Percentiles rank a stretch among this genome's conserved stretches.
Evolutionary conservation across 305 asterid species (phyloP).

Genomic region (Vinca major): DNA sequence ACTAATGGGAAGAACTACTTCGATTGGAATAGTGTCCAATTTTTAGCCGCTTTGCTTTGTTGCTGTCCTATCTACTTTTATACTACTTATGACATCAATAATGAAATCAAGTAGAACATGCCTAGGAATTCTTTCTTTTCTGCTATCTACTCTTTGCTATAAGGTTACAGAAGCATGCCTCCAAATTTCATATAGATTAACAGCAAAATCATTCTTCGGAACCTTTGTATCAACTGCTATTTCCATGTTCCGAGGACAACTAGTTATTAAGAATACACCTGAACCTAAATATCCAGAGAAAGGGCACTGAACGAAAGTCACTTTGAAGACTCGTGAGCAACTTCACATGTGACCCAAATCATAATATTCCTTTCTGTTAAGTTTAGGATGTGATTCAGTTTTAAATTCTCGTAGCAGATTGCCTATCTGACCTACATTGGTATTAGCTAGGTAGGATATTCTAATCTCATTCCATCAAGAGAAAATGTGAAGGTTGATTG

Average conservation of each 20-base stretch:
- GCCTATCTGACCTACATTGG: not conserved
- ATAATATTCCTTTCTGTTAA: not conserved
- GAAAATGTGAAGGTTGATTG: not conserved
- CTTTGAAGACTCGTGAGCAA: not conserved
- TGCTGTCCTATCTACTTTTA: not conserved
- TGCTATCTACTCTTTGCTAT: not conserved
- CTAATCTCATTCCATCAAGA: too few species aligned
- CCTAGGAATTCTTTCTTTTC: not conserved
- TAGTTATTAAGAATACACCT: not conserved
- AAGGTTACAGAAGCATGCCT: not conserved
- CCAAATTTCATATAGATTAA: not conserved
- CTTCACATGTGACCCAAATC: not conserved
- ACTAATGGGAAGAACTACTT: not conserved
- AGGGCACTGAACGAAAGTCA: not conserved
- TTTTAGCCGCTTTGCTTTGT: not conserved
- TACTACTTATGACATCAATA: not conserved
- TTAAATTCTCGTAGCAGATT: not conserved
- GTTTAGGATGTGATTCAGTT: not conserved
- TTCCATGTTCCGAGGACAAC: conserved; percentile 2
- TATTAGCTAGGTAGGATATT: too few species aligned
- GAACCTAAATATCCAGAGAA: not conserved
- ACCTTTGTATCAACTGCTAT: not conserved
- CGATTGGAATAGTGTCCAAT: not conserved
- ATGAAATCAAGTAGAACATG: not conserved
- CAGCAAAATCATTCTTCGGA: not conserved